These are phyloP conservation scores for Melanomma pulvis-pyrius DNA, from an alignment of 495 filamentous ascomycete genomes.

Conservation along the genomic window DNA sequence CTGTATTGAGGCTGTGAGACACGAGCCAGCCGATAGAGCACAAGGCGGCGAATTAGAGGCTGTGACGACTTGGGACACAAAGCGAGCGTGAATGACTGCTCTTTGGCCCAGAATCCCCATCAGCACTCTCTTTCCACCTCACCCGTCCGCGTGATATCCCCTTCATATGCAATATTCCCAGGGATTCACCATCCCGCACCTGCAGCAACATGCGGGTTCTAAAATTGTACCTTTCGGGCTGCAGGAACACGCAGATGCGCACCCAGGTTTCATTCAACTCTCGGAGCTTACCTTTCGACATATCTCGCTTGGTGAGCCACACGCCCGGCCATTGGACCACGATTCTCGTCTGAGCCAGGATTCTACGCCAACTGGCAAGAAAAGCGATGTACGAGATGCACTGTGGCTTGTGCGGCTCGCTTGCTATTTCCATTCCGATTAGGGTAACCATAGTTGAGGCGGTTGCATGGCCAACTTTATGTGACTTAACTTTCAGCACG, in stretches of 20 bases:
- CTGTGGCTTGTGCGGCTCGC: not conserved
- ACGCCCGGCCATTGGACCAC: not conserved
- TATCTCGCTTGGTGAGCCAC: not conserved
- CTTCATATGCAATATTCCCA: not conserved
- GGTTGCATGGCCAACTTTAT: not conserved
- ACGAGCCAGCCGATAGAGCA: not conserved
- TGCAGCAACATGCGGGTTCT: not conserved
- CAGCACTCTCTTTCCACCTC: not conserved
- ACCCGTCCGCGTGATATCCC: not conserved
- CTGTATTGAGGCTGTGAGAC: not conserved
- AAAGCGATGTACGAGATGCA: not conserved
- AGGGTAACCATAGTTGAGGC: not conserved
- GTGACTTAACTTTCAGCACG: not conserved
- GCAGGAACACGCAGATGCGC: constrained; percentile 6
- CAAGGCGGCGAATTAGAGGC: not conserved
- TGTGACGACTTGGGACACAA: not conserved
- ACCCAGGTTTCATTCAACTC: not conserved
- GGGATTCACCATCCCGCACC: not conserved
- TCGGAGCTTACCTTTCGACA: not conserved
- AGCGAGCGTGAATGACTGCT: not conserved
- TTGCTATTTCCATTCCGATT: not conserved
- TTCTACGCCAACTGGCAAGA: not conserved
- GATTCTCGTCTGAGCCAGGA: constrained; percentile 6
- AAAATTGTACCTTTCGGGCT: not conserved
- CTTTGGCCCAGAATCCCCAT: not conserved